A percentile compares a stretch with the other conserved stretches of the same genome.
These are phyloP conservation scores for Fraxinus nigra DNA, from an alignment of 305 asterid species.

Conservation along the genomic window DNA sequence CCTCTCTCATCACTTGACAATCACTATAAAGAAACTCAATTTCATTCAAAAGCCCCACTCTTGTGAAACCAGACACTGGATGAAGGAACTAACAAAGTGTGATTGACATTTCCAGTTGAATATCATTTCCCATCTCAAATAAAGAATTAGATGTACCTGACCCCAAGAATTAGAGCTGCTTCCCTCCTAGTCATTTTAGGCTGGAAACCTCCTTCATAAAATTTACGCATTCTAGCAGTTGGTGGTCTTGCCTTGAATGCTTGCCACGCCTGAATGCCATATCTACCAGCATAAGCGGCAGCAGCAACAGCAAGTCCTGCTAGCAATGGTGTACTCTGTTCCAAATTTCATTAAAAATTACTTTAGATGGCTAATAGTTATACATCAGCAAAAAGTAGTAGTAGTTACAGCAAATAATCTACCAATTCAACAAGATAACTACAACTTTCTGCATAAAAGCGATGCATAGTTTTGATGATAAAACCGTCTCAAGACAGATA, in stretches of 20 bases:
- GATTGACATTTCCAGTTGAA: neutral
- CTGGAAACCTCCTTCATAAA: slow-evolving; percentile 92
- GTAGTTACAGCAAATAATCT: neutral
- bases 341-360: slow-evolving; percentile 12
- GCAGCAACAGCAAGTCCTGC: slow-evolving; percentile 81
- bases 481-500: neutral
- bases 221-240: slow-evolving; percentile 74
- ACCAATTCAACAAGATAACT: neutral
- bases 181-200: slow-evolving; percentile 83
- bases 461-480: neutral
- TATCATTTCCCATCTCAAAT: neutral
- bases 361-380: neutral
- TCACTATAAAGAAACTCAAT: neutral
- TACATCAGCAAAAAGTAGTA: neutral
- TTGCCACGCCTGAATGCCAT: slow-evolving; percentile 83
- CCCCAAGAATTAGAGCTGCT: slow-evolving; percentile 91
- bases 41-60: neutral
- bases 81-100: neutral
- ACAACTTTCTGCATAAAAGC: neutral
- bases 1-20: slow-evolving; percentile 1
- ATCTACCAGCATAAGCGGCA: slow-evolving; percentile 77
- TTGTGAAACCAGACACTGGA: neutral
- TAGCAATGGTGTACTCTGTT: slow-evolving; percentile 61
- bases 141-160: slow-evolving; percentile 42
- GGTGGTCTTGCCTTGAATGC: slow-evolving; percentile 86